Evolutionary conservation across 1,139 yeast species (phyloP), one percentile per base, ranked within the genome.

Genomic region (Hansenula lynferdii): DNA sequence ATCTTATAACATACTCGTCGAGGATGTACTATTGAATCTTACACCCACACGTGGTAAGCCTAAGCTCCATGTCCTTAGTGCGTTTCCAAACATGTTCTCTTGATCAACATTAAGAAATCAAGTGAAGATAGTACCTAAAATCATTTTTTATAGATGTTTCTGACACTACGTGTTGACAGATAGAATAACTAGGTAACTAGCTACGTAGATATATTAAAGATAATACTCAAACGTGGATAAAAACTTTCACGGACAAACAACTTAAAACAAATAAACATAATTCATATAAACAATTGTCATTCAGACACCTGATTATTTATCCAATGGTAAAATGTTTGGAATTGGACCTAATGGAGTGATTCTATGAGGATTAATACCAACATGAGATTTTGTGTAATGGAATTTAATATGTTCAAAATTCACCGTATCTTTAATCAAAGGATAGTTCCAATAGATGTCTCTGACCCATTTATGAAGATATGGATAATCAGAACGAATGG

Each of bases 331-430:
- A 44, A 87, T 84, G 54, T 85, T 65, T 28, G 96, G 96, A 35
- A 82, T 53, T 16, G 98, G 98, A 4, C 98, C 98, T 32, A 83
- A 58, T 8, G 97, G 95, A 3, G 96, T 85, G 48, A 92, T 83
- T 2, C 84, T 82, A 46, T 70, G 65, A 8, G 96, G 97, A 59
- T 92, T 92, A 60, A 87, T 83, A 38, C 72, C 73, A 39, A 74
- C 60, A 61, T 90, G 97, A 18, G 94, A 80, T 62, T 73, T 77
- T 37, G 96, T 87, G 67, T 90, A 92, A 62, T 90, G 97, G 51
- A 69, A 68, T 63, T 90, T 90, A 68, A 90, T 90, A 61, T 90
- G 97, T 34, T 83, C 85, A 56, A 90, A 87, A 58, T 85, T 70
- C 17, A 96, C 87, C 14, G 97, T 86, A 31, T 76, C 76, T 51